These are phyloP conservation scores for Phyllosticta ampelicida DNA, from an alignment of 2,329 filamentous ascomycete species.

Conservation along the genomic window DNA sequence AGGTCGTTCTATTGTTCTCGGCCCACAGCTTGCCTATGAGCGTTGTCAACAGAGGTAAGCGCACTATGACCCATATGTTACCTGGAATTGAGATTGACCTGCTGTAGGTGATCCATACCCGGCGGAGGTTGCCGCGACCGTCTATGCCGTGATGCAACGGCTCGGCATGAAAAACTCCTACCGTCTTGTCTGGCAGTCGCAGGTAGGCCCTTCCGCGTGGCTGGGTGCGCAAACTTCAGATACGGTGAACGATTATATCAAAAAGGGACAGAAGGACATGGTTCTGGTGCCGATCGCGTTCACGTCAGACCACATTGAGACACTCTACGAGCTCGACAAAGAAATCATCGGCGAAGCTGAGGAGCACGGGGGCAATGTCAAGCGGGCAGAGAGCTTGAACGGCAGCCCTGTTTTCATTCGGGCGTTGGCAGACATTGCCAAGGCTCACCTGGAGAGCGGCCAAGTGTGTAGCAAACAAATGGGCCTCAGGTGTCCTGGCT, in stretches of 20 bases:
- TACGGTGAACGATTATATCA: conserved; percentile 79
- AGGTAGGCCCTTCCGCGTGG: conserved; percentile 93
- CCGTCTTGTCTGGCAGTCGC: conserved; percentile 93
- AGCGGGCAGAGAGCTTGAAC: conserved; percentile 85
- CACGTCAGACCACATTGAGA: conserved; percentile 98
- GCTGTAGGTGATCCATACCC: conserved; percentile 75
- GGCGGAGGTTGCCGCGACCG: conserved; percentile 88
- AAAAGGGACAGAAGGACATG: conserved; percentile 83
- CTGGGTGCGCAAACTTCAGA: conserved; percentile 85
- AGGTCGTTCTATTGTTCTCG: conserved; percentile 83
- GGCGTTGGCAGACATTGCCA: conserved; percentile 78
- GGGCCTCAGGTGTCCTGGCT: conserved; percentile 83
- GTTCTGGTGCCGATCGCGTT: conserved; percentile 92
- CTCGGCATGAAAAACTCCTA: conserved; percentile 84
- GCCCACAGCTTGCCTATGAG: conserved; percentile 95
- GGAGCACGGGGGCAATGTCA: conserved; percentile 45
- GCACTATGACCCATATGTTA: conserved; percentile 12
- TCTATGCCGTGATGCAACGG: conserved; percentile 91
- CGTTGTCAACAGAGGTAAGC: conserved; percentile 75
- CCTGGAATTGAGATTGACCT: conserved; percentile 31
- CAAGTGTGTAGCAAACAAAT: conserved; percentile 71
- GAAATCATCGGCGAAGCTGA: conserved; percentile 85
- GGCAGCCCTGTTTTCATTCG: conserved; percentile 83
- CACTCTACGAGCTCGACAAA: conserved; percentile 82
- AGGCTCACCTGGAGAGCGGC: conserved; percentile 62